phyloP scores from a whole-genome alignment of 495 filamentous ascomycete species.

The Xylaria nigripes region DNA sequence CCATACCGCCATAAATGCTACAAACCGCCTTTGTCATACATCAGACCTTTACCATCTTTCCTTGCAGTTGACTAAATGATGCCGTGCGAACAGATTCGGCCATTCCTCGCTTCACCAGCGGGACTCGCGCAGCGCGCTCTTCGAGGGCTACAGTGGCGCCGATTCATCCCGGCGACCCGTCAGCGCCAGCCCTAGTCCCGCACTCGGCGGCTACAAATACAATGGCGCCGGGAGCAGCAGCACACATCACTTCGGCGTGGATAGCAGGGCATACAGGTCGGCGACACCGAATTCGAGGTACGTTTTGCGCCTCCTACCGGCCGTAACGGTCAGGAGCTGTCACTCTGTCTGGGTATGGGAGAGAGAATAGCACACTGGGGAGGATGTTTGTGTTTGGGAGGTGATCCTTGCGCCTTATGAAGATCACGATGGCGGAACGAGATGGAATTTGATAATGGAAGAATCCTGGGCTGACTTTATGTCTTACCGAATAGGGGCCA shows the following conservation, averaged over 20 bases:
- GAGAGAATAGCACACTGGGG: background rate
- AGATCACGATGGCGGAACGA: background rate
- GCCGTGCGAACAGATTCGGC: slow-evolving; percentile 50
- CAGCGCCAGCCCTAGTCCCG: slow-evolving; percentile 40
- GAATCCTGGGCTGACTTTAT: background rate
- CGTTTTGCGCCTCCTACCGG: slow-evolving; percentile 11
- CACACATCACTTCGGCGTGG: slow-evolving; percentile 29
- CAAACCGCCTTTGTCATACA: no score
- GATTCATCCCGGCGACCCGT: slow-evolving; percentile 45
- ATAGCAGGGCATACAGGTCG: slow-evolving; percentile 34
- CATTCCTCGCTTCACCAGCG: slow-evolving; percentile 65
- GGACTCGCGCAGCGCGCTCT: slow-evolving; percentile 81
- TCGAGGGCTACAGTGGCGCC: slow-evolving; percentile 68
- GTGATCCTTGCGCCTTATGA: background rate
- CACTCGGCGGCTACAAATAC: slow-evolving; percentile 58
- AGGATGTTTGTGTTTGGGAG: background rate
- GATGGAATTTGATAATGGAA: background rate
- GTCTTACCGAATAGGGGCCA: slow-evolving; percentile 56
- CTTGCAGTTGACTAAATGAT: no score
- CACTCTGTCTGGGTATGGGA: background rate
- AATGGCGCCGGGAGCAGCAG: slow-evolving; percentile 36
- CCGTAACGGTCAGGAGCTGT: no score
- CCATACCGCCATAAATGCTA: no score
- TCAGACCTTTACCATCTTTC: no score
- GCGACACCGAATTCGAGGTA: slow-evolving; percentile 84